Percentiles rank a stretch among this genome's conserved stretches.
Conservation (phyloP, 306 rosid genomes). For the Cucumis sativus region DNA sequence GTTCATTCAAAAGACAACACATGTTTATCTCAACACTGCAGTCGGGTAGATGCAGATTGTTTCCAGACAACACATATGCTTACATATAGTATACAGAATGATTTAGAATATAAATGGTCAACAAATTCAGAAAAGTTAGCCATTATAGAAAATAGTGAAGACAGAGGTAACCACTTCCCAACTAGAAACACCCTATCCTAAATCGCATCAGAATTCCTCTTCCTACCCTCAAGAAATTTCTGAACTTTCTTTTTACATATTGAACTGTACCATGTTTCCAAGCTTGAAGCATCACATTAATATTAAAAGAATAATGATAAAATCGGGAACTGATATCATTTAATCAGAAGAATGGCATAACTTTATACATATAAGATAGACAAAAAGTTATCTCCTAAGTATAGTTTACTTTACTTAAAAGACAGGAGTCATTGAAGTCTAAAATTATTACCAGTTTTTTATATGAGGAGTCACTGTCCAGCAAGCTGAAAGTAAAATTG, state of each 20-base stretch:
- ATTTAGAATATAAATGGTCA: background rate
- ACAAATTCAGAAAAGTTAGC: background rate
- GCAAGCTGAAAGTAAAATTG: slow-evolving; percentile 24
- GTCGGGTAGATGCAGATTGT: background rate
- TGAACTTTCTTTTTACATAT: background rate
- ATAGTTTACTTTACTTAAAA: background rate
- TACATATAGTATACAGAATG: background rate
- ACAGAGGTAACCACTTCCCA: background rate
- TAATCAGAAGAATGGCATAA: background rate
- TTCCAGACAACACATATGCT: background rate
- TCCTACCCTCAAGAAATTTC: background rate
- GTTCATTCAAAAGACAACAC: slow-evolving; percentile 1
- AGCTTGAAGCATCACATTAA: background rate
- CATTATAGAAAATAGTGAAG: background rate
- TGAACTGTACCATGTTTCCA: background rate
- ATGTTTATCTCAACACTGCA: background rate
- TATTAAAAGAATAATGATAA: background rate
- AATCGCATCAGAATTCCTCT: background rate
- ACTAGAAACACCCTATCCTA: background rate
- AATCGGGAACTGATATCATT: background rate
- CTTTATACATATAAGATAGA: background rate
- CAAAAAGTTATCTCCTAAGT: background rate
- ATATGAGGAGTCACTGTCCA: slow-evolving; percentile 26
- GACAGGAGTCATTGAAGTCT: background rate
- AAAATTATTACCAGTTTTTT: slow-evolving; percentile 20